Percentiles rank a stretch among this genome's conserved stretches.
These are phyloP conservation scores for Fraxinus latifolia DNA, from an alignment of 305 asterid species.

Conservation along the genomic window DNA sequence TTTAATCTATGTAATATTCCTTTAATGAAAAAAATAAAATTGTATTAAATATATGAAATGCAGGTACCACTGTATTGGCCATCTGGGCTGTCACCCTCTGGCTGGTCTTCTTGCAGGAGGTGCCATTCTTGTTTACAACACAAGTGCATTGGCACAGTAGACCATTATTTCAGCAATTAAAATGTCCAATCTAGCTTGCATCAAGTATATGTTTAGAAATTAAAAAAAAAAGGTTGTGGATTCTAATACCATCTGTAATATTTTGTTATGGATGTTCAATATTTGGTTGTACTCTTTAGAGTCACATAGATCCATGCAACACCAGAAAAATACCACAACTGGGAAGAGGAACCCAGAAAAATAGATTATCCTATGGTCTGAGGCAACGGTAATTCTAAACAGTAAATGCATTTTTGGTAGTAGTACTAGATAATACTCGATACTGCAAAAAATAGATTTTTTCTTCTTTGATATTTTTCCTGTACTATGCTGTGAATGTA, in stretches of 20 bases:
- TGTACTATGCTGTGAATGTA: background rate
- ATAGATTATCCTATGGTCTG: background rate
- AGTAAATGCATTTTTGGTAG: background rate
- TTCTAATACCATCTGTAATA: background rate
- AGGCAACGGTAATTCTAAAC: background rate
- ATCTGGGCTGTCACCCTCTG: conserved; percentile 49
- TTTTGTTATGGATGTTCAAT: background rate
- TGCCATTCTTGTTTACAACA: conserved; percentile 91
- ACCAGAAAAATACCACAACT: background rate
- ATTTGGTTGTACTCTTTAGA: background rate
- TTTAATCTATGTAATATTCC: background rate
- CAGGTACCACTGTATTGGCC: conserved; percentile 47
- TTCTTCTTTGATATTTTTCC: background rate
- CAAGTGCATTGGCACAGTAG: conserved; percentile 88
- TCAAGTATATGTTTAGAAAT: background rate
- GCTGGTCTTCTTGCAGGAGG: conserved; percentile 81
- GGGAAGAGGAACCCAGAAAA: background rate
- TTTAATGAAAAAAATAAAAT: background rate
- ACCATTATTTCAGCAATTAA: background rate
- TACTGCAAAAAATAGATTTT: background rate
- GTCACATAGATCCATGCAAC: background rate
- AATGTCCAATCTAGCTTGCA: background rate
- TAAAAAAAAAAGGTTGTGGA: background rate
- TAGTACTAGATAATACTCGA: background rate
- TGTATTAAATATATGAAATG: conserved; percentile 1